Evolutionary conservation across 352 stramenopile species (phyloP).

Genomic region (Pythium brassicae): DNA sequence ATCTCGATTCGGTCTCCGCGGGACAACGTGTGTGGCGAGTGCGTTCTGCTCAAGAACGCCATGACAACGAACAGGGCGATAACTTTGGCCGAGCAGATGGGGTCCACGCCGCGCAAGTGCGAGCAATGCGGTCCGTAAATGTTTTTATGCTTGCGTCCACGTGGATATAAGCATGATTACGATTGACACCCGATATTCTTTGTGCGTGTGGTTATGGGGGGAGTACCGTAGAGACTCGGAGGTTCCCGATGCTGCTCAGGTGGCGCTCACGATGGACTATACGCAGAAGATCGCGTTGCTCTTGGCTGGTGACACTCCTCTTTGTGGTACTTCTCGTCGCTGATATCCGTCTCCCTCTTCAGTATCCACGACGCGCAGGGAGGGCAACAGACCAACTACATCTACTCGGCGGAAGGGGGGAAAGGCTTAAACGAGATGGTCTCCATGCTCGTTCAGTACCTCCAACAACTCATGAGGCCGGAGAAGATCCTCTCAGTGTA

Average conservation of each 20-base stretch:
- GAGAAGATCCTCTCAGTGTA: conserved; percentile 6
- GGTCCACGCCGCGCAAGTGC: conserved; percentile 1
- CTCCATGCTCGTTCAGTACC: conserved; percentile 7
- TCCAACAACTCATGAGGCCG: neutral
- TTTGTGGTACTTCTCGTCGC: conserved; percentile 19
- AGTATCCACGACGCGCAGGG: conserved; percentile 13
- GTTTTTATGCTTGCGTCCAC: conserved; percentile 3
- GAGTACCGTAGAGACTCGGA: conserved; percentile 4
- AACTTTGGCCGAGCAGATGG: conserved; percentile 2
- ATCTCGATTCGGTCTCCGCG: neutral
- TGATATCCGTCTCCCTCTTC: conserved; percentile 15
- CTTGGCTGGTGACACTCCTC: conserved; percentile 7
- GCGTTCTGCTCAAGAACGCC: neutral
- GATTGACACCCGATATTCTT: neutral
- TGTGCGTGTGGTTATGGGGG: neutral
- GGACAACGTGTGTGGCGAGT: conserved; percentile 1
- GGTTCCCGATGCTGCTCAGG: neutral
- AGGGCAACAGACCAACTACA: conserved; percentile 8
- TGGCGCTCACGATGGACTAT: conserved; percentile 15
- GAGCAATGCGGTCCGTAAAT: conserved; percentile 6
- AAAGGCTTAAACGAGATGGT: conserved; percentile 14
- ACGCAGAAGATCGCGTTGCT: conserved; percentile 15
- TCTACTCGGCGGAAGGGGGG: conserved; percentile 8
- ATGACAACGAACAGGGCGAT: neutral
- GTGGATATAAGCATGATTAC: conserved; percentile 1